These are phyloP conservation scores for Xylaria sp. DNA, from an alignment of 2,329 filamentous ascomycete species.

Conservation along the genomic window DNA sequence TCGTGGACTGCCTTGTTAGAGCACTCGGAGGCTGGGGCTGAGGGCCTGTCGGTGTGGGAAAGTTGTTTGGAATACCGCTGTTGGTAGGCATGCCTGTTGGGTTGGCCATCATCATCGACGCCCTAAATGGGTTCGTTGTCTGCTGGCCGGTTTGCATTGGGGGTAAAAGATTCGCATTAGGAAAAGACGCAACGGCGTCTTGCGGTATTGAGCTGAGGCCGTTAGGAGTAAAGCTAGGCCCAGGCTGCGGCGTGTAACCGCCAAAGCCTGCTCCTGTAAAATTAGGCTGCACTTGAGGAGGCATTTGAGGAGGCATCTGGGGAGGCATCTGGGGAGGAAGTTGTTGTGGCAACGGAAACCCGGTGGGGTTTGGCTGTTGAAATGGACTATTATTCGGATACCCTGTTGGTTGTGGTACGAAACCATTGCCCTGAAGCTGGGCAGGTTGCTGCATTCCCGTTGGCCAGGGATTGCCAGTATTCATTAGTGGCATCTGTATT, in stretches of 20 bases:
- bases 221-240: slow-evolving; percentile 63
- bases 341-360: slow-evolving; percentile 52
- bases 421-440: slow-evolving; percentile 49
- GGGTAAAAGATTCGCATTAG: slow-evolving; percentile 57
- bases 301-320: slow-evolving; percentile 46
- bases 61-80: slow-evolving; percentile 44
- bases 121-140: slow-evolving; percentile 91
- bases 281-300: slow-evolving; percentile 58
- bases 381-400: slow-evolving; percentile 58
- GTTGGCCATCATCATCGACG: slow-evolving; percentile 80
- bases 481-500: slow-evolving; percentile 47
- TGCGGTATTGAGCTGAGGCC: slow-evolving; percentile 68
- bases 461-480: slow-evolving; percentile 55
- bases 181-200: slow-evolving; percentile 63
- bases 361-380: slow-evolving; percentile 53
- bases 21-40: slow-evolving; percentile 36
- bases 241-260: slow-evolving; percentile 76
- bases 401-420: slow-evolving; percentile 50
- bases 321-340: slow-evolving; percentile 58
- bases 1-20: slow-evolving; percentile 76
- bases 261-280: slow-evolving; percentile 83
- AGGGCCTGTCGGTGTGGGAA: slow-evolving; percentile 57
- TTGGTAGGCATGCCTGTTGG: slow-evolving; percentile 59
- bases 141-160: slow-evolving; percentile 62
- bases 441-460: slow-evolving; percentile 50